phyloP scores from a whole-genome alignment of 257 asterid genomes.

The Voacanga thouarsii region DNA sequence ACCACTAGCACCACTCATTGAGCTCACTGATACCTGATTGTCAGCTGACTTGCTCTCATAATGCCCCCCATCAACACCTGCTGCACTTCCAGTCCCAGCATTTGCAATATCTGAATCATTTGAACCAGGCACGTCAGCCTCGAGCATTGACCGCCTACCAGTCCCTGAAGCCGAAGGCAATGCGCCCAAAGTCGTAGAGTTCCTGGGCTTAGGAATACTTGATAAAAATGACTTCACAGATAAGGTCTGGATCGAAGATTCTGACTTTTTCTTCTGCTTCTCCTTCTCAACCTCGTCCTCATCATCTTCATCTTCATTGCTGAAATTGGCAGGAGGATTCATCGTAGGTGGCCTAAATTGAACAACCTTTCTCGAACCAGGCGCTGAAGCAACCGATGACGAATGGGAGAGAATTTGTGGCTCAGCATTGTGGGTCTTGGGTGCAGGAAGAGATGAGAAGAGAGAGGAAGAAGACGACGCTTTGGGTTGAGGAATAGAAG shows the following conservation, averaged over 20 bases:
- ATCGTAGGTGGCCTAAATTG: constrained; percentile 78
- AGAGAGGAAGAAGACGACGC: constrained; percentile 37
- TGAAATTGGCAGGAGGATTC: constrained; percentile 22
- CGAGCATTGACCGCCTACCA: constrained; percentile 65
- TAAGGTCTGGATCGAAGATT: constrained; percentile 35
- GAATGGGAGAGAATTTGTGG: constrained; percentile 8
- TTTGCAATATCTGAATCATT: constrained; percentile 20
- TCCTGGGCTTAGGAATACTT: constrained; percentile 78
- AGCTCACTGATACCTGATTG: constrained; percentile 18
- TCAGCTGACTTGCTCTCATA: constrained; percentile 26
- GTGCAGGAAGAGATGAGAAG: constrained; percentile 39
- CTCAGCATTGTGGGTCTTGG: constrained; percentile 20
- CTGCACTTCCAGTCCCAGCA: constrained; percentile 22
- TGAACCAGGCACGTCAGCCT: constrained; percentile 45
- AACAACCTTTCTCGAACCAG: constrained; percentile 54
- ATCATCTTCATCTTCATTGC: constrained; percentile 24
- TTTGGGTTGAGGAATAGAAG: constrained; percentile 62
- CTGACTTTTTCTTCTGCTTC: constrained; percentile 49
- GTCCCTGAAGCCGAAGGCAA: constrained; percentile 55
- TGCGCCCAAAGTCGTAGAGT: constrained; percentile 61
- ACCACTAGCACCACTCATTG: constrained; percentile 15
- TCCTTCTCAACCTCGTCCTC: constrained; percentile 55
- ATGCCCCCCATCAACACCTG: constrained; percentile 21
- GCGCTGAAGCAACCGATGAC: constrained; percentile 9
- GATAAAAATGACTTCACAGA: constrained; percentile 51